phyloP scores from a whole-genome alignment of 441 rosid species.

The Erodium moschatum region DNA sequence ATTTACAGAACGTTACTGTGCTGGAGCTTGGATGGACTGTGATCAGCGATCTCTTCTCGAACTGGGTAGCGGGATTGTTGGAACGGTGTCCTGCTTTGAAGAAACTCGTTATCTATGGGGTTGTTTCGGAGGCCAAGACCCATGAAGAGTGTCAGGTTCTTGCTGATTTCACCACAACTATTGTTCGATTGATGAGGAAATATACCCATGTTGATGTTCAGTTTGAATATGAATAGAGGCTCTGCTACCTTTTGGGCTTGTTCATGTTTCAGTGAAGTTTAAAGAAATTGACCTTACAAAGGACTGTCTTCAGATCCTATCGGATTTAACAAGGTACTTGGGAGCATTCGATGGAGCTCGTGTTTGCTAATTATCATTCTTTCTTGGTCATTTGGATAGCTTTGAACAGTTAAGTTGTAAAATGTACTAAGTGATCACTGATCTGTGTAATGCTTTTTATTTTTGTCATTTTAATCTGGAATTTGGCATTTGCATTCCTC shows the following conservation, averaged over 20 bases:
- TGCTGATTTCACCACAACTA: slow-evolving; percentile 54
- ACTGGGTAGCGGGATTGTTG: slow-evolving; percentile 59
- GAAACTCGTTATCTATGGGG: slow-evolving; percentile 57
- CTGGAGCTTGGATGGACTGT: slow-evolving; percentile 75
- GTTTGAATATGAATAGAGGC: slow-evolving; percentile 33
- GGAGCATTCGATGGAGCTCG: not conserved
- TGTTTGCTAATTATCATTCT: not conserved
- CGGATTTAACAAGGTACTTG: not conserved
- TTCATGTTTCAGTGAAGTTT: not conserved
- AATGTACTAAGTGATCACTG: not conserved
- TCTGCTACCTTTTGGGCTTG: not conserved
- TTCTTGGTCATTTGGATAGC: not conserved
- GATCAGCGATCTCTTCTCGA: slow-evolving; percentile 49
- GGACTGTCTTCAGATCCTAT: not conserved
- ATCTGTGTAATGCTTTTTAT: not conserved
- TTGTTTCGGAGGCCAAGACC: slow-evolving; percentile 57
- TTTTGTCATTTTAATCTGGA: not conserved
- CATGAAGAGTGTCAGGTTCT: slow-evolving; percentile 54
- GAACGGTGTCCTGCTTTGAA: slow-evolving; percentile 53
- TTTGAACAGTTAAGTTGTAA: not conserved
- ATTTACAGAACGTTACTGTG: slow-evolving; percentile 43
- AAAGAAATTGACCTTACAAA: not conserved
- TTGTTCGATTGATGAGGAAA: slow-evolving; percentile 65
- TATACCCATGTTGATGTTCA: slow-evolving; percentile 60
- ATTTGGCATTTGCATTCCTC: too few species aligned